phyloP scores from a whole-genome alignment of 140 eudicot species.

The Stevia rebaudiana region DNA sequence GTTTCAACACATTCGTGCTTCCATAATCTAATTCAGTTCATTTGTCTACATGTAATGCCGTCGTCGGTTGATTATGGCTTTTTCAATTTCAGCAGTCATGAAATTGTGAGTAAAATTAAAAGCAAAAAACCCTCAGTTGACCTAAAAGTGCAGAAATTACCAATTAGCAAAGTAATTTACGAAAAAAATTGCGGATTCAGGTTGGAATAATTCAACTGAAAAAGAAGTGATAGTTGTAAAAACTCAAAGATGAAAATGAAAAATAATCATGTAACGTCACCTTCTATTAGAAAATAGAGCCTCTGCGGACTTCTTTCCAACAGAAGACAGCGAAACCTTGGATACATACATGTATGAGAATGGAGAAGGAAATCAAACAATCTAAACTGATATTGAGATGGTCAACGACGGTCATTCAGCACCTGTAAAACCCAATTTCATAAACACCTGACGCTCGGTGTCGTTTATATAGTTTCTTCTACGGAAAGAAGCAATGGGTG shows the following conservation, averaged over 20 bases:
- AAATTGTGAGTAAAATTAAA: neutral
- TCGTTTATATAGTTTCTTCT: neutral
- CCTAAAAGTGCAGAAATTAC: neutral
- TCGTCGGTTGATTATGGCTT: neutral
- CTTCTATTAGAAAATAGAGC: constrained; percentile 16
- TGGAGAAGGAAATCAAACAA: neutral
- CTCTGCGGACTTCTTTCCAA: constrained; percentile 11
- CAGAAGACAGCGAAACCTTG: neutral
- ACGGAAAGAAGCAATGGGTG: neutral
- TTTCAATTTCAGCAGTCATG: neutral
- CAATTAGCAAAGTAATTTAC: neutral
- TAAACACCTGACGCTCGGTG: neutral
- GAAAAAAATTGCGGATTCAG: neutral
- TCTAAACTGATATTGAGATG: neutral
- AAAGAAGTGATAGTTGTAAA: neutral
- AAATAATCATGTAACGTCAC: neutral
- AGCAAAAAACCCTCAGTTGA: neutral
- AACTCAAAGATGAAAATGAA: neutral
- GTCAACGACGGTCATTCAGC: neutral
- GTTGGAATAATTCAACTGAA: neutral
- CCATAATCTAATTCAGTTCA: constrained; percentile 1
- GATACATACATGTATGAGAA: constrained; percentile 7
- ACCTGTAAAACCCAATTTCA: constrained; percentile 1
- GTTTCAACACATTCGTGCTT: neutral
- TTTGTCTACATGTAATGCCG: neutral